These are phyloP conservation scores for Penicillium bovifimosum DNA, from an alignment of 495 filamentous ascomycete genomes.

Conservation along the genomic window DNA sequence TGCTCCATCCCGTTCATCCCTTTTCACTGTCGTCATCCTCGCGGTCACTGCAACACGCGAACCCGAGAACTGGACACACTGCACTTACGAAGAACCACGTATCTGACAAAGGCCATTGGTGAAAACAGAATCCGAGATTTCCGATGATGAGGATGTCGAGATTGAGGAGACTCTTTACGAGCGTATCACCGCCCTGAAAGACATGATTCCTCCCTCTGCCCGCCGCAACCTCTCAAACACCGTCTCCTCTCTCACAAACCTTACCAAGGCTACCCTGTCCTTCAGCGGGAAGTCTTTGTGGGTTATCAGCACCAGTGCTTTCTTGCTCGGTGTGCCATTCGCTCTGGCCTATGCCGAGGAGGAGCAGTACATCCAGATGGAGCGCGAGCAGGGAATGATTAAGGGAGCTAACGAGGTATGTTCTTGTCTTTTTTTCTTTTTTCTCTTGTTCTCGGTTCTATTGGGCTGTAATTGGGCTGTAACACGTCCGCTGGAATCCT, in stretches of 20 bases:
- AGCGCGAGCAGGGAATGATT: slow-evolving; percentile 95
- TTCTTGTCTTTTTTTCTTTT: slow-evolving; percentile 11
- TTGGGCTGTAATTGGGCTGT: background rate
- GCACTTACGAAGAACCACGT: background rate
- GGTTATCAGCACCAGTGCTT: slow-evolving; percentile 77
- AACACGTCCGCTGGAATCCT: background rate
- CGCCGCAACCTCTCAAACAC: slow-evolving; percentile 62
- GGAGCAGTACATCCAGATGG: slow-evolving; percentile 92
- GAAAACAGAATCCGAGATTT: slow-evolving; percentile 49
- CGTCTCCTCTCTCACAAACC: slow-evolving; percentile 50
- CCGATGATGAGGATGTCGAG: slow-evolving; percentile 41
- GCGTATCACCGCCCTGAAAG: slow-evolving; percentile 77
- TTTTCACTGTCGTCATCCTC: background rate
- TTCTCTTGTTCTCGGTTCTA: background rate
- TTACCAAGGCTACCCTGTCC: slow-evolving; percentile 55
- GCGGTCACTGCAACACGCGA: background rate
- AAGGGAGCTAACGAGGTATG: slow-evolving; percentile 67
- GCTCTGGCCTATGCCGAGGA: slow-evolving; percentile 90
- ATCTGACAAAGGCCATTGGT: slow-evolving; percentile 22
- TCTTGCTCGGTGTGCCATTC: slow-evolving; percentile 89
- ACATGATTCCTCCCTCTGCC: slow-evolving; percentile 82
- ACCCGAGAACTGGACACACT: slow-evolving; percentile 5
- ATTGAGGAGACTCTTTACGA: slow-evolving; percentile 63
- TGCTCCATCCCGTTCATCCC: background rate
- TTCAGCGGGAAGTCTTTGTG: slow-evolving; percentile 80